These are phyloP conservation scores for Lumnitzera racemosa DNA, from an alignment of 345 rosid species.

Conservation along the genomic window DNA sequence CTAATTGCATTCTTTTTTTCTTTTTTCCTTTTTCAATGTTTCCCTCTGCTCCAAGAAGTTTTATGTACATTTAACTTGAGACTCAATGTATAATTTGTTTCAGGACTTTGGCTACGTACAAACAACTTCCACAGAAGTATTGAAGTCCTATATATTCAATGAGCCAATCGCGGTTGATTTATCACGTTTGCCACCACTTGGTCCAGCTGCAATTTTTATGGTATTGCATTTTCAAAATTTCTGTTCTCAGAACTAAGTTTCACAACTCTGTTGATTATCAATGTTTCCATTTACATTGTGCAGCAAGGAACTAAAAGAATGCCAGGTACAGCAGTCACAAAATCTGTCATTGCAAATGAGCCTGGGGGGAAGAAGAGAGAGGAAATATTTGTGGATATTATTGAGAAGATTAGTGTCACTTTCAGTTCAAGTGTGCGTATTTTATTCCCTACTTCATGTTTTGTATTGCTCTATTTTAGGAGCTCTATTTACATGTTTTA, in stretches of 20 bases:
- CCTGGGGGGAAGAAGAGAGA: constrained; percentile 97
- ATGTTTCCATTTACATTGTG: constrained; percentile 8
- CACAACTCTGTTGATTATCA: not conserved
- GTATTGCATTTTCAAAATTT: constrained; percentile 26
- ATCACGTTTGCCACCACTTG: constrained; percentile 75
- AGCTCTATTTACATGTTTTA: too few relatives aligned
- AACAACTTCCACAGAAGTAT: constrained; percentile 89
- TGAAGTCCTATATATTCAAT: constrained; percentile 88
- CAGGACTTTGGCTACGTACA: constrained; percentile 99
- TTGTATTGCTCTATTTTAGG: not conserved
- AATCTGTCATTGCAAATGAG: constrained; percentile 95
- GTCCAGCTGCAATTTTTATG: constrained; percentile 90
- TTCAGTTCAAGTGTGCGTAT: constrained; percentile 95
- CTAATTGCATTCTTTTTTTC: too few relatives aligned
- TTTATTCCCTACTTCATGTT: not conserved
- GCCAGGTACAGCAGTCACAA: constrained; percentile 98
- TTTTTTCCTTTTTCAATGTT: too few relatives aligned
- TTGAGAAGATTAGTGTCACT: constrained; percentile 96
- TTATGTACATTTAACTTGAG: not conserved
- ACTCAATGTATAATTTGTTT: constrained; percentile 7
- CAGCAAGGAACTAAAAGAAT: constrained; percentile 96
- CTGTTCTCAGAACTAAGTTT: not conserved
- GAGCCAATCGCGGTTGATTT: constrained; percentile 89
- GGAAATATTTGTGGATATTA: constrained; percentile 96
- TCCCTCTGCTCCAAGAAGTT: not conserved